Base-by-base conservation (phyloP, 2,329 filamentous ascomycete species). In the Colletotrichum horii region DNA sequence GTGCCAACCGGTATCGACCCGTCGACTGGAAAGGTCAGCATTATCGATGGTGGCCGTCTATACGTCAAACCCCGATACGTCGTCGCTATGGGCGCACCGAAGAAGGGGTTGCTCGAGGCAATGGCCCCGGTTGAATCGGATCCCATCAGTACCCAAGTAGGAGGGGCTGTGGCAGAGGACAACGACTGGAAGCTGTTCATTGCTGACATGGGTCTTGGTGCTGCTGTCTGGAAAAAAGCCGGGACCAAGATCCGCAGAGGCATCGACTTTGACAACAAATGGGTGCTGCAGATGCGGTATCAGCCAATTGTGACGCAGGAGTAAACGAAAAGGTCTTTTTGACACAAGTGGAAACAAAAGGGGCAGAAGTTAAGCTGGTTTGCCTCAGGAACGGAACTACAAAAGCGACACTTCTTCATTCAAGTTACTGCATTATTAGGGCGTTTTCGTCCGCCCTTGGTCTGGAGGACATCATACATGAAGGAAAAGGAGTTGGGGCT, bases 1-100 rank as follows among this genome's bases (percentile, higher is more conserved):
- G 92, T 97, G 8, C 97, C 97, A 1, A 96, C 95, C 0, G 97
- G 97, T 7, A 92, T 98, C 66, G 95, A 96, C 78, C 95, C 95
- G 4, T 92, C 93, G 0, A 93, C 92, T 52, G 95, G 95, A 80
- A 90, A 90, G 81, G 89, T 91, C 19, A 90, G 88, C 72, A 86
- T 91, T 66, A 90, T 91, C 56, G 96, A 98, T 81, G 95, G 95
- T 4, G 91, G 93, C 68, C 92, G 93, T 52, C 88, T 98, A 4
- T 96, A 95, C 78, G 91, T 98, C 66, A 92, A 94, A 76, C 93
- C 96, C 0, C 94, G 95, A 70, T 95, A 94, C 76, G 93, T 98
- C 28, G 93, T 98, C 5, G 93, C 94, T 34, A 91, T 98, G 70
- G 96, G 95, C 2, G 96, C 95, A 3, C 96, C 97, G 0, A 96